Conservation (phyloP, 2,329 filamentous ascomycete species). For the Blumeria graminis region DNA sequence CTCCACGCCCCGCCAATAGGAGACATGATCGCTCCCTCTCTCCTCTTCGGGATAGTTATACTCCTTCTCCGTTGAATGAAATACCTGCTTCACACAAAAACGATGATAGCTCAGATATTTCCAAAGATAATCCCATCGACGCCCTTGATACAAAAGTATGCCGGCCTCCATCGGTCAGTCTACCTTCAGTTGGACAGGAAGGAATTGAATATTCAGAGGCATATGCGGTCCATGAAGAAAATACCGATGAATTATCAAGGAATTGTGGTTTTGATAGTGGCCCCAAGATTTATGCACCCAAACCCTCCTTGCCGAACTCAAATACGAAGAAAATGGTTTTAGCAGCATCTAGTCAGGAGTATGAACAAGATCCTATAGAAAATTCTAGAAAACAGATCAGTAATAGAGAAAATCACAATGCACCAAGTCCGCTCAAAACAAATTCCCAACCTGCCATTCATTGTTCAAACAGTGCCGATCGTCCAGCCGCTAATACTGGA, state of each 20-base stretch:
- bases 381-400: neutral
- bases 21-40: conserved; percentile 51
- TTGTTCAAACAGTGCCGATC: conserved; percentile 23
- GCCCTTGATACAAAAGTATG: conserved; percentile 20
- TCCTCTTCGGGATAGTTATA: conserved; percentile 53
- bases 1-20: conserved; percentile 47
- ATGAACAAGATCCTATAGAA: conserved; percentile 42
- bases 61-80: conserved; percentile 68
- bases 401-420: conserved; percentile 11
- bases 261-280: conserved; percentile 57
- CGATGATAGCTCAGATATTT: too few relatives aligned
- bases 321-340: conserved; percentile 69
- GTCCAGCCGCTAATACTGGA: conserved; percentile 19
- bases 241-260: conserved; percentile 24
- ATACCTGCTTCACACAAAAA: conserved; percentile 17
- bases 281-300: conserved; percentile 70
- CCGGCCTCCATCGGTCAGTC: conserved; percentile 49
- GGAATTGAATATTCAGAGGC: conserved; percentile 64
- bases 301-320: conserved; percentile 56
- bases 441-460: conserved; percentile 19
- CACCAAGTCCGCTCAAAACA: conserved; percentile 56
- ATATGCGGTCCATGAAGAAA: conserved; percentile 22
- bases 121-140: conserved; percentile 5
- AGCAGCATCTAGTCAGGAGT: conserved; percentile 74
- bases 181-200: conserved; percentile 75